A percentile compares a stretch with the other conserved stretches of the same genome.
Evolutionary conservation across 23 red algal species (phyloP).

Genomic region (Agarophyton chilense): DNA sequence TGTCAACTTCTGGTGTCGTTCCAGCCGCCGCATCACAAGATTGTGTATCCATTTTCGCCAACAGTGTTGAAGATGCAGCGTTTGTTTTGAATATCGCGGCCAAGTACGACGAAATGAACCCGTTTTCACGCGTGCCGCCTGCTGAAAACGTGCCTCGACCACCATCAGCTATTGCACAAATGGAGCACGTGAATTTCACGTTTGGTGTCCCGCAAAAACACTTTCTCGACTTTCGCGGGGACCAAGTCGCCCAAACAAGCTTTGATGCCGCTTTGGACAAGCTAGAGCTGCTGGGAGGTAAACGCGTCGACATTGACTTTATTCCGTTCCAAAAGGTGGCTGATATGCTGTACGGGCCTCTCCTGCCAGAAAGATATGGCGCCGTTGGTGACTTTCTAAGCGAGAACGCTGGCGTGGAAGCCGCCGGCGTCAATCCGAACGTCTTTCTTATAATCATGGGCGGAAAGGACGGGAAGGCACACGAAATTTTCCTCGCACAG

Average conservation of each 20-base stretch:
- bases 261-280: slow-evolving; percentile 33
- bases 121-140: slow-evolving; percentile 20
- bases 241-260: slow-evolving; percentile 13
- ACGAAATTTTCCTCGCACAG: slow-evolving; percentile 25
- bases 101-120: slow-evolving; percentile 26
- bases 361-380: slow-evolving; percentile 55
- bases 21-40: slow-evolving; percentile 54
- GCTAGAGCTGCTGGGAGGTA: slow-evolving; percentile 22
- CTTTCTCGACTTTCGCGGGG: slow-evolving; percentile 52
- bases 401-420: neutral
- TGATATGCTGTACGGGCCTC: slow-evolving; percentile 60
- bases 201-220: slow-evolving; percentile 41
- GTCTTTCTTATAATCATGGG: slow-evolving; percentile 42
- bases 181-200: neutral
- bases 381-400: slow-evolving; percentile 54
- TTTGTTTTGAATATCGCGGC: slow-evolving; percentile 31
- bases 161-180: neutral
- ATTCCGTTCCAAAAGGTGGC: slow-evolving; percentile 20
- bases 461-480: neutral
- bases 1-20: slow-evolving; percentile 60
- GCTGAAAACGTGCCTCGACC: neutral
- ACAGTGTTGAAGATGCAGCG: slow-evolving; percentile 33
- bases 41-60: slow-evolving; percentile 55
- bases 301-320: slow-evolving; percentile 36
- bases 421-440: slow-evolving; percentile 33